Conservation (phyloP, 768 basidiomycete genomes). For the Russula sp. region DNA sequence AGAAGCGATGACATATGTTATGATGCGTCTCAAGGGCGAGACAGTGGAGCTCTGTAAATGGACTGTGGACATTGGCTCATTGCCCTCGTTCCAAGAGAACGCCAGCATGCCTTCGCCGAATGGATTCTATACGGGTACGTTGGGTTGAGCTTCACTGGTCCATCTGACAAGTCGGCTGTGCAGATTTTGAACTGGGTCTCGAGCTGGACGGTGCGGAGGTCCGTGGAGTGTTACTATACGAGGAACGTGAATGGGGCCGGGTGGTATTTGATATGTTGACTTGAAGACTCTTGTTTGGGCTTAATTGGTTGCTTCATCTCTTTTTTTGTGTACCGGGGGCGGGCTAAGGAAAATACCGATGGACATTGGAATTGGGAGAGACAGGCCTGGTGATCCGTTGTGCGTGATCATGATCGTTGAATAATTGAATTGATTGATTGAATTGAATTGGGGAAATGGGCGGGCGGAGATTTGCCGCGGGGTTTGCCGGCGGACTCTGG, state of each 20-base stretch:
- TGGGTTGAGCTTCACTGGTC: neutral
- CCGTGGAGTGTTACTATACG: constrained; percentile 68
- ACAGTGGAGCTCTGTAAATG: constrained; percentile 73
- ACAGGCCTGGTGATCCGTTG: too few species aligned
- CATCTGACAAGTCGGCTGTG: neutral
- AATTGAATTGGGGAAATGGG: too few species aligned
- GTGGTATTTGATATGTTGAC: constrained; percentile 51
- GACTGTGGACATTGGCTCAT: constrained; percentile 74
- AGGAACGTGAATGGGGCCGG: constrained; percentile 75
- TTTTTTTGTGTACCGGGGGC: neutral
- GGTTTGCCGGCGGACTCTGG: neutral
- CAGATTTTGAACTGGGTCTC: constrained; percentile 79
- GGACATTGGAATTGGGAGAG: neutral
- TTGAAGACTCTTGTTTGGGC: constrained; percentile 21
- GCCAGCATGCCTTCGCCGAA: constrained; percentile 45
- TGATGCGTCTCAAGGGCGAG: constrained; percentile 42
- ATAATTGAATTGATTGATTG: too few species aligned
- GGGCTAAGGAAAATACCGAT: neutral
- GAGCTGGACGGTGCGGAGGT: constrained; percentile 85
- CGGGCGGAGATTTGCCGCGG: neutral
- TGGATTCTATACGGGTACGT: constrained; percentile 75
- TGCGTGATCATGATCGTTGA: too few species aligned
- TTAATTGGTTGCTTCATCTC: constrained; percentile 2
- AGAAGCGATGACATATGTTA: constrained; percentile 1
- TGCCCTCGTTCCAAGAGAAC: constrained; percentile 73